These are phyloP conservation scores for Peronospora farinosa DNA, from an alignment of 352 stramenopile species.

Conservation along the genomic window DNA sequence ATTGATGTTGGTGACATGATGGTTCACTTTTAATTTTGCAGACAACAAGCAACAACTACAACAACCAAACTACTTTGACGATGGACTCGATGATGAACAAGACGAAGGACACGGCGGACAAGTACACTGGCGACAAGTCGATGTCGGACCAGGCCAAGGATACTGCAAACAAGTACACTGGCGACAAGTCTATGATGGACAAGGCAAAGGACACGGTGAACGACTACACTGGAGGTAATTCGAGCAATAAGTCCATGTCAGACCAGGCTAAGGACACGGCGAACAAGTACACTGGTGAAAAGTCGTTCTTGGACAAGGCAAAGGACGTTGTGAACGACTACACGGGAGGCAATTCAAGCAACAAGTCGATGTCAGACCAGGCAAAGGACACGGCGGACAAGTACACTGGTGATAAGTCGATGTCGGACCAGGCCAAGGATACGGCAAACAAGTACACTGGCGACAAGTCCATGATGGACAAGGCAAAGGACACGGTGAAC, in stretches of 20 bases:
- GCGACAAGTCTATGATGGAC: constrained; percentile 18
- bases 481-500: constrained; percentile 9
- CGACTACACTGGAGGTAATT: constrained; percentile 3
- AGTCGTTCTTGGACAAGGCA: constrained; percentile 19
- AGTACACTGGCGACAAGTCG: constrained; percentile 13
- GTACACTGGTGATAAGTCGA: constrained; percentile 20
- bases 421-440: constrained; percentile 26
- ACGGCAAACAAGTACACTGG: constrained; percentile 14
- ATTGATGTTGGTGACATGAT: background rate
- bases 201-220: constrained; percentile 16
- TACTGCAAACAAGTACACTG: constrained; percentile 13
- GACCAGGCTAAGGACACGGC: constrained; percentile 24
- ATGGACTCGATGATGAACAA: constrained; percentile 31
- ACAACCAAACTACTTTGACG: background rate
- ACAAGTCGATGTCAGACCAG: constrained; percentile 21
- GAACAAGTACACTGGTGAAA: constrained; percentile 18
- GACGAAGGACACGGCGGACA: constrained; percentile 16
- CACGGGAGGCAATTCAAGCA: constrained; percentile 13
- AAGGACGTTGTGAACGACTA: constrained; percentile 12
- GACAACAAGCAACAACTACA: background rate
- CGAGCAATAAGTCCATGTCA: constrained; percentile 10
- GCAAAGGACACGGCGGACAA: constrained; percentile 22
- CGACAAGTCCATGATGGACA: constrained; percentile 13
- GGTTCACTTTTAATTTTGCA: background rate
- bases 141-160: constrained; percentile 22